Conservation (phyloP, 805 yeast genomes). For the Priceomyces castillae region DNA sequence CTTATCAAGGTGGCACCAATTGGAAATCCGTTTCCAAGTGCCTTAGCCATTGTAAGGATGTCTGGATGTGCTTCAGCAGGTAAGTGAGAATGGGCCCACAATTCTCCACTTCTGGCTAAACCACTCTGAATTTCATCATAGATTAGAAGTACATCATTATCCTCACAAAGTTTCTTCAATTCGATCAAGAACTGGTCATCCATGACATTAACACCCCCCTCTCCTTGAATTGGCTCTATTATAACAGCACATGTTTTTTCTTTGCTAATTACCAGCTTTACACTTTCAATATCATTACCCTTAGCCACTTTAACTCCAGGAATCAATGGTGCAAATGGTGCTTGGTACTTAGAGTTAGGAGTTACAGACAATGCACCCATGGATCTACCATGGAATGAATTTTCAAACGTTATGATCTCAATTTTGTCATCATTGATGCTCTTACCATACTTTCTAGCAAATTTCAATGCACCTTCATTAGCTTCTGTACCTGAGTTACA, state of each 20-base stretch:
- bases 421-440: slow-evolving; percentile 50
- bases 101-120: slow-evolving; percentile 82
- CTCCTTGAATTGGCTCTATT: slow-evolving; percentile 97
- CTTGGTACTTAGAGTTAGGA: slow-evolving; percentile 88
- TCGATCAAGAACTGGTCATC: slow-evolving; percentile 60
- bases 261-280: slow-evolving; percentile 49
- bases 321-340: slow-evolving; percentile 86
- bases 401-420: slow-evolving; percentile 83
- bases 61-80: slow-evolving; percentile 90
- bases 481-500: slow-evolving; percentile 63
- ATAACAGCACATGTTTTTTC: slow-evolving; percentile 85
- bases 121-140: slow-evolving; percentile 98
- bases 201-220: slow-evolving; percentile 85
- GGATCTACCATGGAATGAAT: slow-evolving; percentile 93
- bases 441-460: slow-evolving; percentile 77
- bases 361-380: slow-evolving; percentile 93
- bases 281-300: slow-evolving; percentile 57
- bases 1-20: slow-evolving; percentile 90
- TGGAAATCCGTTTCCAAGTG: slow-evolving; percentile 95
- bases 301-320: slow-evolving; percentile 79
- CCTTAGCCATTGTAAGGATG: slow-evolving; percentile 91
- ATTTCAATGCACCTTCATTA: slow-evolving; percentile 58
- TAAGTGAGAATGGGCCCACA: slow-evolving; percentile 86
- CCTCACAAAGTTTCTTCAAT: slow-evolving; percentile 63
- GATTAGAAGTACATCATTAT: slow-evolving; percentile 71